Base-by-base conservation (phyloP, 139 green algal genomes). In the Chlamydomonas eustigma region DNA sequence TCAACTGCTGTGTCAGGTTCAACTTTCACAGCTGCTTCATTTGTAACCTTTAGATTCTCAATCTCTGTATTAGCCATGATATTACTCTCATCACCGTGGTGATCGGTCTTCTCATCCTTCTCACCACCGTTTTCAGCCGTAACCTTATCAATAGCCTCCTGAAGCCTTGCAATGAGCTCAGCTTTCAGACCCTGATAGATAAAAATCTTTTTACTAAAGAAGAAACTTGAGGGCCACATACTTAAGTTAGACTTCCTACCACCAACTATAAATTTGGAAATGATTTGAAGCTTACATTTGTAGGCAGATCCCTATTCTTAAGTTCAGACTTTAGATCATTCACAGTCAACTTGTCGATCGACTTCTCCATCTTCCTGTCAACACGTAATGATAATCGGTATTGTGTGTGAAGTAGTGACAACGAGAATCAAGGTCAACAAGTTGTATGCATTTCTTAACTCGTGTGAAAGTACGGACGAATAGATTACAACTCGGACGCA, bases 131-230 rank as follows among this genome's bases (percentile, higher is more conserved):
- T 22, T 30, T 68, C 58, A 6, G 58, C 22, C 12, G 58, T 4
- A 34, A 30, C 58, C 22, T 5, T 5, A 5, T 33, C 6, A n/a
- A 74, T 39, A 0, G 77, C 77, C 32, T 78, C 77, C 33, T 75
- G n/a, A 2, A 82, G 64, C 8, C 77, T 35, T 12, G 39, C 36
- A n/a, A 82, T 34, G 0, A 82, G 63, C 6, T 82, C 77, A 1
- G 77, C 71, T 28, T 82, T 82, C 5, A 76, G n/a, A 2, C 72
- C 78, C 73, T 78, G 50, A n/a, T n/a, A n/a, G n/a, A n/a, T n/a
- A n/a, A n/a, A n/a, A n/a, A n/a, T n/a, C n/a, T n/a, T n/a, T n/a
- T n/a, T n/a, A n/a, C n/a, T n/a, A n/a, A n/a, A n/a, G n/a, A n/a
- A n/a, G n/a, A n/a, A n/a, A n/a, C n/a, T n/a, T n/a, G n/a, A n/a